Base-by-base conservation (phyloP, 1,284 basidiomycete species). In the Leccinum fuscescens region DNA sequence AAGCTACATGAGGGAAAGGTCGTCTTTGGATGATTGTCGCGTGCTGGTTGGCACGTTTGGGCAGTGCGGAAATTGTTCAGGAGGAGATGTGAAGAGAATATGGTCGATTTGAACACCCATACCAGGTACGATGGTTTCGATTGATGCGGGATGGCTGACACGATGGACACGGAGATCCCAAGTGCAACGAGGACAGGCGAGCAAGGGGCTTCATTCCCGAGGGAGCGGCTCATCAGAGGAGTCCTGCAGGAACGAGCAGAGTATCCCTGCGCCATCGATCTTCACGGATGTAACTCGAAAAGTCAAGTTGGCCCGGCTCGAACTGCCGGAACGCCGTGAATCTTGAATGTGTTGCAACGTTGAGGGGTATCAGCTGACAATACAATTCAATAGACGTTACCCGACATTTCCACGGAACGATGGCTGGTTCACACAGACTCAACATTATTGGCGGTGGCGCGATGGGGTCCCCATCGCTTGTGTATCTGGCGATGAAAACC, bases 171-270 rank as follows among this genome's bases (percentile, higher is more conserved):
- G 66, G 66, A 60, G 49, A 65, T 60, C 48, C 12, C 17, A 17
- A 31, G 46, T 50, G 56, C 57, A 69, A 67, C 33, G 63, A 60
- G 62, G 62, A 56, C 31, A 35, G 4, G 46, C 7, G 24, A 44
- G 46, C 17, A 31, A 33, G 60, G 46, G 56, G 11, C 24, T 65
- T 66, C 65, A 69, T 66, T 69, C 67, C 65, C 67, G 65, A 57
- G 58, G 54, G 53, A 8, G 22, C 12, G 35, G 7, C 15, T 22
- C 42, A 24, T 22, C 49, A 49, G 22, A 27, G 42, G 35, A 48
- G 59, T n/a, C 14, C 42, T 44, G 48, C 22, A 44, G 29, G 57
- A 64, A 44, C 42, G 20, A 22, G 48, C 7, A 20, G 42, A 44
- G 37, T 17, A 6, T 27, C 35, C 22, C 22, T 24, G 8, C 29